Conservation (phyloP, 345 rosid species). For the Dimocarpus longan region DNA sequence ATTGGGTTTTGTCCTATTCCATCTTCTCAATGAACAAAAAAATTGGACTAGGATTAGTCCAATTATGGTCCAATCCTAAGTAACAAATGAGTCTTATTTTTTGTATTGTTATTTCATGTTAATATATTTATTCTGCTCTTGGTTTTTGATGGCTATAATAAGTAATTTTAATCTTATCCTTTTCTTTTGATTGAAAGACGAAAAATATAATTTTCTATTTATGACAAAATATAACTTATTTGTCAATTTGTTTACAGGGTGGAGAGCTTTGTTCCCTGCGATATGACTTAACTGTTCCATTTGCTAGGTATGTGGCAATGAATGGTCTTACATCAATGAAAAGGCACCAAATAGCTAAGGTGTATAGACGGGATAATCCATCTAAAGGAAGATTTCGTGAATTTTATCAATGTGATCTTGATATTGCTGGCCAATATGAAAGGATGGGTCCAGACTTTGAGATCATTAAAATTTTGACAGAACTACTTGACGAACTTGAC, state of each 20-base stretch:
- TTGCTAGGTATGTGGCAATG: slow-evolving; percentile 92
- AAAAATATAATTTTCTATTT: background rate
- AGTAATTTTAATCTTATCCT: background rate
- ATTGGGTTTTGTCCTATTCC: too few relatives aligned
- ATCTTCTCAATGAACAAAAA: too few relatives aligned
- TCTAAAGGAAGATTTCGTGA: slow-evolving; percentile 95
- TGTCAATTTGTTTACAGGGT: slow-evolving; percentile 52
- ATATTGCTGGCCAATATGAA: slow-evolving; percentile 85
- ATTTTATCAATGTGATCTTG: slow-evolving; percentile 96
- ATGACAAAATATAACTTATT: background rate
- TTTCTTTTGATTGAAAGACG: background rate
- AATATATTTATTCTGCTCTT: background rate
- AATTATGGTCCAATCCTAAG: too few relatives aligned
- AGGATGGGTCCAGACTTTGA: slow-evolving; percentile 97
- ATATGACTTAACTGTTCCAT: slow-evolving; percentile 93
- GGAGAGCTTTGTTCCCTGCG: slow-evolving; percentile 96
- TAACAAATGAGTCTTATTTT: background rate
- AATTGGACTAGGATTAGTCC: too few relatives aligned
- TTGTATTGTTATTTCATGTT: background rate
- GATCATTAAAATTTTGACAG: slow-evolving; percentile 69
- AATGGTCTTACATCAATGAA: slow-evolving; percentile 79
- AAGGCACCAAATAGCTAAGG: slow-evolving; percentile 90
- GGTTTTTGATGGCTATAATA: background rate
- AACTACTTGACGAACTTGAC: slow-evolving; percentile 73
- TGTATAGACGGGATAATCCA: slow-evolving; percentile 93